A percentile compares a stretch with the other conserved stretches of the same genome.
Evolutionary conservation across 352 stramenopile genomes (phyloP).

Genomic region (Pythium apleroticum): DNA sequence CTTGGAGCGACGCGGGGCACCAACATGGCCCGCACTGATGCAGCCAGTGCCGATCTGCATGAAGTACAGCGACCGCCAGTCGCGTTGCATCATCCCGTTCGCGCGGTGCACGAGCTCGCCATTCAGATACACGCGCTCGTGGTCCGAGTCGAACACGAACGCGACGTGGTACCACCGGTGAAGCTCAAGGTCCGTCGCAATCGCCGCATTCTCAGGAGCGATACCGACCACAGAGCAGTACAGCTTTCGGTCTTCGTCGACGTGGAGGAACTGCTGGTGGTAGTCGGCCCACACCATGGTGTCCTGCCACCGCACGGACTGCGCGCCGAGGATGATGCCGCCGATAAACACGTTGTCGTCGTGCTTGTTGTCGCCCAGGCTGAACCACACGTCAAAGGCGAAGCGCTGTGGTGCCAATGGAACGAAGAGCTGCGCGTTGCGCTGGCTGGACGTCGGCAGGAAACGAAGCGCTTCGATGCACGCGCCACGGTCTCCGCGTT

Average conservation of each 20-base stretch:
- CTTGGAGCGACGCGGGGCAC: neutral
- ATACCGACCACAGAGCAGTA: conserved; percentile 21
- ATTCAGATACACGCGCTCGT: conserved; percentile 31
- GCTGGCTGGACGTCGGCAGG: conserved; percentile 13
- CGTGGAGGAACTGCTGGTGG: conserved; percentile 25
- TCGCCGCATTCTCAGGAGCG: conserved; percentile 1
- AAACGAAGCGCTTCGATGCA: conserved; percentile 26
- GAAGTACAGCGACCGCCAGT: conserved; percentile 22
- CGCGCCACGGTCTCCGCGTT: conserved; percentile 14
- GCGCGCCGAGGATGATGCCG: conserved; percentile 25
- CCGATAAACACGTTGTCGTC: neutral
- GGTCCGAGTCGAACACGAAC: conserved; percentile 26
- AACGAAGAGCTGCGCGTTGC: conserved; percentile 25
- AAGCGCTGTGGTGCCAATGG: conserved; percentile 19
- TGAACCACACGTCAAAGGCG: conserved; percentile 30
- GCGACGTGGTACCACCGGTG: conserved; percentile 41
- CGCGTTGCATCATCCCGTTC: conserved; percentile 1
- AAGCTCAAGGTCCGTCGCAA: conserved; percentile 17
- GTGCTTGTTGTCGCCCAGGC: neutral
- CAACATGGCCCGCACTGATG: conserved; percentile 4
- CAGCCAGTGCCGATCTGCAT: conserved; percentile 28
- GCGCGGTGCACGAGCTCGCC: conserved; percentile 13
- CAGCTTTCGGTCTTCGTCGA: conserved; percentile 21
- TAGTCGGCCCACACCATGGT: conserved; percentile 15
- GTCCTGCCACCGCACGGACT: conserved; percentile 22